Evolutionary conservation across 108 stramenopile genomes (phyloP).

Genomic region (Nannochloropsis oceanica): DNA sequence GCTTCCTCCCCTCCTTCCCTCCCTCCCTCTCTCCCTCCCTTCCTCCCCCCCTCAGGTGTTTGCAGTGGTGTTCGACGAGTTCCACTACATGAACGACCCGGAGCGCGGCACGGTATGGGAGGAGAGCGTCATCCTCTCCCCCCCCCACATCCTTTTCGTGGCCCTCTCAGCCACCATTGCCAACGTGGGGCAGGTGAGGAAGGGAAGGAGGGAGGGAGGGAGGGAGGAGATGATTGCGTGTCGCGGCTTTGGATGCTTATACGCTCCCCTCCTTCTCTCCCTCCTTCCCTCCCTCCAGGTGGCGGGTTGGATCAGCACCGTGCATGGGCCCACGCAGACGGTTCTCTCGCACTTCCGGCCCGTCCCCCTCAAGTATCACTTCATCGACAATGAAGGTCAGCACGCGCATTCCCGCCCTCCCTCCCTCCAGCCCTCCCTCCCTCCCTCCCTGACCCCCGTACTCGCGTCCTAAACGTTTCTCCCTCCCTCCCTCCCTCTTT

Average conservation of each 20-base stretch:
- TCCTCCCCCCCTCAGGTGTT: conserved; percentile 37
- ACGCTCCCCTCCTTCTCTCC: not conserved
- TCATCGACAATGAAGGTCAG: not conserved
- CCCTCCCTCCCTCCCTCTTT: conserved; percentile 5
- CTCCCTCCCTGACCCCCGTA: not conserved
- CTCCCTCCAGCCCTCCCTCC: not conserved
- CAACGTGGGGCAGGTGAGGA: not conserved
- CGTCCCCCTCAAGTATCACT: conserved; percentile 29
- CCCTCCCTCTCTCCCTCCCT: not conserved
- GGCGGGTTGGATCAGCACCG: conserved; percentile 29
- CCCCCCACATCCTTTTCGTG: conserved; percentile 61
- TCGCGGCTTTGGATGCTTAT: not conserved
- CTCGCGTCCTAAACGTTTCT: too few relatives aligned
- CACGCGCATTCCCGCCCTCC: not conserved
- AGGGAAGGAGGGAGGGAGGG: not conserved
- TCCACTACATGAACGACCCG: conserved; percentile 87
- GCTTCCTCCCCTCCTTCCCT: not conserved
- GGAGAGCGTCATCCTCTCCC: conserved; percentile 70
- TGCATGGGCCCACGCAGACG: conserved; percentile 33
- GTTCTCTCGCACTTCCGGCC: conserved; percentile 32
- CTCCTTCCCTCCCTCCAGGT: not conserved
- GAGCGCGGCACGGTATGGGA: conserved; percentile 88
- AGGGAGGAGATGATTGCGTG: not conserved
- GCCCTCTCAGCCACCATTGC: conserved; percentile 70
- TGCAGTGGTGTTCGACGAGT: conserved; percentile 82